Evolutionary conservation across 176 grass and related monocot genomes (phyloP).

Genomic region (Metroxylon sagu): DNA sequence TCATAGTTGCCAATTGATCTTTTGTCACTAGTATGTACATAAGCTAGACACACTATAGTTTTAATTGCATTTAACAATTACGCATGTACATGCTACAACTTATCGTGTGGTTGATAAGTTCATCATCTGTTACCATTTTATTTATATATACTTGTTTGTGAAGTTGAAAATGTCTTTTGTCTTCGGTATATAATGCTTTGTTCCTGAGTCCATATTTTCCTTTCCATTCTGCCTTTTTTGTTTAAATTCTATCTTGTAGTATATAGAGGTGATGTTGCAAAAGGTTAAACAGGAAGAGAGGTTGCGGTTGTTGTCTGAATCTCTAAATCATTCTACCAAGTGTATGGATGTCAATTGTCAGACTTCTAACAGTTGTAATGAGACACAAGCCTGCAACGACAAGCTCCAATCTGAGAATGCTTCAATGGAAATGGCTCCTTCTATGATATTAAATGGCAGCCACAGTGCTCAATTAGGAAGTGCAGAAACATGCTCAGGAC

Average conservation of each 20-base stretch:
- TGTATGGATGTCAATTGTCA: slow-evolving; percentile 19
- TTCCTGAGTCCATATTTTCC: background rate
- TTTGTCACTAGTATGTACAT: too few species aligned
- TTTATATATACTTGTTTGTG: background rate
- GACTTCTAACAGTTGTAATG: slow-evolving; percentile 15
- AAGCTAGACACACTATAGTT: too few species aligned
- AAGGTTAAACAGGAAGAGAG: slow-evolving; percentile 51
- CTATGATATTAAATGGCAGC: slow-evolving; percentile 42
- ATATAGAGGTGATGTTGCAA: slow-evolving; percentile 22
- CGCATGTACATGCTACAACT: too few species aligned
- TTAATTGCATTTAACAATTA: too few species aligned
- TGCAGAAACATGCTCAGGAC: slow-evolving; percentile 44
- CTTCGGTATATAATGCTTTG: background rate
- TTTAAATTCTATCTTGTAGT: slow-evolving; percentile 17
- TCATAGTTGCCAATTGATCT: too few species aligned
- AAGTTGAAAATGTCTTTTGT: too few species aligned
- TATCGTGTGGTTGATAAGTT: too few species aligned
- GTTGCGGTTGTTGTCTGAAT: slow-evolving; percentile 27
- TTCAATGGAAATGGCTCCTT: slow-evolving; percentile 41
- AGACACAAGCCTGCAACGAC: slow-evolving; percentile 21
- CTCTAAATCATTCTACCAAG: slow-evolving; percentile 28
- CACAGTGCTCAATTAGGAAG: slow-evolving; percentile 58
- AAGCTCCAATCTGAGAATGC: slow-evolving; percentile 38
- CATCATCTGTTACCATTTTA: background rate
- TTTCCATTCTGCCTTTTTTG: background rate